Percentiles rank a stretch among this genome's conserved stretches.
Evolutionary conservation across 106 monocot genomes (phyloP).

Genomic region (Phalaenopsis aphrodite): DNA sequence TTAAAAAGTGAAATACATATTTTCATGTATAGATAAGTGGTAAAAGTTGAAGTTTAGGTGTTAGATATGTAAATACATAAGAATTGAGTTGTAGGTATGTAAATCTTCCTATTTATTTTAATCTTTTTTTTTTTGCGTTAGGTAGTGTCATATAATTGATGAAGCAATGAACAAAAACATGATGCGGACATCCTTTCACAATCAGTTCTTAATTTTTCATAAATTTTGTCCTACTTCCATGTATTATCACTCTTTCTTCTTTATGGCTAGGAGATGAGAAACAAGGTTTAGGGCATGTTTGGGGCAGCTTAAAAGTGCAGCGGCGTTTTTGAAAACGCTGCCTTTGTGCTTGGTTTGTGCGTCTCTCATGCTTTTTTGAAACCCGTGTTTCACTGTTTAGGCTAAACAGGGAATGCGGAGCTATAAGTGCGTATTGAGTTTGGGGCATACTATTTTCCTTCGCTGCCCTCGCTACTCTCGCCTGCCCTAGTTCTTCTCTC

Average conservation of each 20-base stretch:
- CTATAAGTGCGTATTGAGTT: not conserved
- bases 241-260: not conserved
- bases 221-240: not conserved
- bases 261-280: not conserved
- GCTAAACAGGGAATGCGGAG: not conserved
- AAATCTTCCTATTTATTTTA: not conserved
- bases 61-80: too few relatives aligned
- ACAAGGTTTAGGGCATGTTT: not conserved
- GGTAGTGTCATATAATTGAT: not conserved
- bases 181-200: not conserved
- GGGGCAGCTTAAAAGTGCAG: too few relatives aligned
- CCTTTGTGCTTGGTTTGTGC: too few relatives aligned
- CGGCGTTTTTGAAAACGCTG: too few relatives aligned
- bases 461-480: not conserved
- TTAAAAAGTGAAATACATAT: too few relatives aligned
- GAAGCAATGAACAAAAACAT: not conserved
- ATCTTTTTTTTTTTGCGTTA: not conserved
- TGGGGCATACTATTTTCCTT: not conserved
- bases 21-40: too few relatives aligned
- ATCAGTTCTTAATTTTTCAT: not conserved
- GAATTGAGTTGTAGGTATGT: too few relatives aligned
- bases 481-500: too few relatives aligned
- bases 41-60: too few relatives aligned
- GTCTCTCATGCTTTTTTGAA: too few relatives aligned
- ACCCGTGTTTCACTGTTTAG: not conserved